Base-by-base conservation (phyloP, 2,329 filamentous ascomycete genomes). In the Sodiomyces alkalinus region DNA sequence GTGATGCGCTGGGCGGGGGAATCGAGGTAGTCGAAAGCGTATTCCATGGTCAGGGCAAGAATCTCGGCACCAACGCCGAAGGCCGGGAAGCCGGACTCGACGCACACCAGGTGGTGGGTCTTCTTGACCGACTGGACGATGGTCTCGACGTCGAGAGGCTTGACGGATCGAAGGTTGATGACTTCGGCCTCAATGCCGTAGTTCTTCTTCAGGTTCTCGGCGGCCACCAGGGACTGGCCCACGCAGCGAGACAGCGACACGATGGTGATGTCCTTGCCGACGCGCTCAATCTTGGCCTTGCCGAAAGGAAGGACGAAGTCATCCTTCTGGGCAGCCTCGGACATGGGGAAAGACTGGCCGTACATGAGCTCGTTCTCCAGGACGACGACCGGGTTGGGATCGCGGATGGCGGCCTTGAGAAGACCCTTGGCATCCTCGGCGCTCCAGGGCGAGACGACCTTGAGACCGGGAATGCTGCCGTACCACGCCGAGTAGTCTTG, bases 401-500 rank as follows among this genome's bases (percentile, higher is more conserved):
- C 90, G 44, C 90, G 80, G 53, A 98, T 98, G 45, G 90, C 86
- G 42, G 90, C 87, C 70, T 98, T 98, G 42, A 98, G 56, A 39
- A 98, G 73, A 57, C 90, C 90, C 72, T 98, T 98, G 52, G 90
- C 90, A 53, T 98, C 90, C 63, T 98, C 90, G 30, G 90, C 73
- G 53, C 83, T 93, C 80, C 86, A 98, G 36, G 90, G 90, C 17
- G 80, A 69, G 41, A 98, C 86, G 38, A 98, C 90, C 72, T 98
- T 98, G 47, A 98, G 65, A 43, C 90, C 90, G 29, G 90, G 90
- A 47, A 98, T 90, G 60, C 83, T 92, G 52, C 87, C 90, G 62
- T 98, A 98, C 90, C 90, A 98, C 38, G 87, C 85, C 28, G 82
- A 82, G 68, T 92, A 98, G 56, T 98, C 90, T 65, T 98, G 90